phyloP scores from a whole-genome alignment of 2,329 filamentous ascomycete species.

The Fusarium irregulare region DNA sequence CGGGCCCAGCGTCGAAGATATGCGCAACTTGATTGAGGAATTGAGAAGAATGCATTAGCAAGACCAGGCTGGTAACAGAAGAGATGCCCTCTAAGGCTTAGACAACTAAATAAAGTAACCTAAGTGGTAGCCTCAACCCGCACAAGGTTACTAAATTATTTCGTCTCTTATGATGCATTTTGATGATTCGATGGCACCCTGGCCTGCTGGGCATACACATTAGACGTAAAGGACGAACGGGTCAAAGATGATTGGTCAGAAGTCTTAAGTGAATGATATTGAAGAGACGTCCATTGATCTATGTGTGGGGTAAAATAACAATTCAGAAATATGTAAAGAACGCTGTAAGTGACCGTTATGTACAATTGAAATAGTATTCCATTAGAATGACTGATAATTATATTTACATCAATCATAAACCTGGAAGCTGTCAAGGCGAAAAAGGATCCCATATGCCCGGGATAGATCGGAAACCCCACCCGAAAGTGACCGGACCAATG shows the following conservation, averaged over 20 bases:
- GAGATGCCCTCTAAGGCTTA: background rate
- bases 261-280: background rate
- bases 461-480: constrained; percentile 48
- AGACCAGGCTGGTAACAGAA: too few species aligned
- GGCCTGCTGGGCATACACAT: background rate
- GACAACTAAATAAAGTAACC: background rate
- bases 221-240: constrained; percentile 41
- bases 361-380: background rate
- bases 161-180: background rate
- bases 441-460: constrained; percentile 43
- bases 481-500: constrained; percentile 56
- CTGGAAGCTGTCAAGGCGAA: constrained; percentile 25
- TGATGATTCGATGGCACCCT: background rate
- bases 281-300: constrained; percentile 28
- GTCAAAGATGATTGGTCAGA: constrained; percentile 40
- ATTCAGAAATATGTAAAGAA: background rate
- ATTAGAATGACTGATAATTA: background rate
- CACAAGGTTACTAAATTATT: background rate
- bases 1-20: constrained; percentile 70
- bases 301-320: background rate
- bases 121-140: background rate
- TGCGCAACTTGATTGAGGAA: constrained; percentile 71
- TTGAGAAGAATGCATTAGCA: constrained; percentile 69
- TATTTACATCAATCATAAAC: constrained; percentile 8
- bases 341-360: background rate